Evolutionary conservation across 192 early-diverging fungal species (phyloP), one percentile per base, ranked within the genome.

Genomic region (Geranomyces michiganensis): DNA sequence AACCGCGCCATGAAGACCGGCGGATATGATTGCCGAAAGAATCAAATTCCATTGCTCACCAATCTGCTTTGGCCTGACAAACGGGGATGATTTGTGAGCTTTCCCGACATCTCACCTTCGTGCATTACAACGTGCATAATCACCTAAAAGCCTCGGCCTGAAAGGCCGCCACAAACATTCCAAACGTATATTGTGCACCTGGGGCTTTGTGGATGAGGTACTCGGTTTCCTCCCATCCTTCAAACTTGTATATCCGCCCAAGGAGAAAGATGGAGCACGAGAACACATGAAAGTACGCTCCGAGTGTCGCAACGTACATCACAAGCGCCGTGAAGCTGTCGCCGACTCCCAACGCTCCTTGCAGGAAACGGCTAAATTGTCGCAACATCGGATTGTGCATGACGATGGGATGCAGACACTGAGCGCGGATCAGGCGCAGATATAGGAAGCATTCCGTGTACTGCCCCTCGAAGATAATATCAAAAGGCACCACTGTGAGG

Each of bases 151-250:
- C 77, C 32, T 76, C 70, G 15, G 79, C 51, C 22, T 74, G 81
- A 55, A 83, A 83, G 1, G 76, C 71, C 6, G 84, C 81, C n/a
- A 61, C 58, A 53, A 81, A 81, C 30, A 82, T 46, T 14, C 63
- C 67, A 65, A 64, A 79, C 26, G 70, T 80, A 69, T 85, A 85
- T 67, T 81, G 79, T 12, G 70, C 62, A 13, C 46, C 44, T 29
- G 76, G 59, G 30, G 58, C 1, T 10, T 75, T 59, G 21, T 62
- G 17, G 31, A 77, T 32, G 9, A 81, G 24, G 26, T 65, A 21
- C 21, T 29, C 21, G 33, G 71, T 36, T 9, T 66, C 47, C 32
- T 58, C 24, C 81, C 79, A 83, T 30, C 63, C 62, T 13, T 65
- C 45, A 32, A 58, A 81, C 9, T 58, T 27, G 8, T 49, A 59